Evolutionary conservation across 192 early-diverging fungal species (phyloP).

Genomic region (Gaertneriomyces sp.): DNA sequence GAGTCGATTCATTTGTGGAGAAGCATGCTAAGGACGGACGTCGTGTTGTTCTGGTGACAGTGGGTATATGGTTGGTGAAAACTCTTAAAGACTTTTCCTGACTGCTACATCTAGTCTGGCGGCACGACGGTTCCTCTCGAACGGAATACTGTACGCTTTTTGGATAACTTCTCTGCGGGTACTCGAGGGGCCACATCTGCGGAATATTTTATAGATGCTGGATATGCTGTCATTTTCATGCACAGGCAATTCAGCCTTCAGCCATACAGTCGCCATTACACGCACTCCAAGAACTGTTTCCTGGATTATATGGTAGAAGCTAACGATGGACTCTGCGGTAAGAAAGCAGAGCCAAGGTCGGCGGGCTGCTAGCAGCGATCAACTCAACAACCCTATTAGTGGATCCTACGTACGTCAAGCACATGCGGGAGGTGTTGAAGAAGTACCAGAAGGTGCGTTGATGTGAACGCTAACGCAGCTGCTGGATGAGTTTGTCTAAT

Average conservation of each 20-base stretch:
- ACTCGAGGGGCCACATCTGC: conserved; percentile 92
- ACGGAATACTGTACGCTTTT: conserved; percentile 93
- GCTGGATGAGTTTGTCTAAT: not conserved
- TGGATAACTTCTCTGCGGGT: conserved; percentile 98
- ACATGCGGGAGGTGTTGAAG: conserved; percentile 62
- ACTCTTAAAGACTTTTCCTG: conserved; percentile 1
- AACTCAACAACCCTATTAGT: conserved; percentile 8
- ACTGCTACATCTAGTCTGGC: conserved; percentile 50
- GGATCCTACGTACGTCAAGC: conserved; percentile 51
- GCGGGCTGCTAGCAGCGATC: not conserved
- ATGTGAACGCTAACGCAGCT: too few species aligned
- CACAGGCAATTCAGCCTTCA: conserved; percentile 89
- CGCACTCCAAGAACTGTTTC: conserved; percentile 71
- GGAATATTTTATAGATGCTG: conserved; percentile 81
- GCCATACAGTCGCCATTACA: conserved; percentile 89
- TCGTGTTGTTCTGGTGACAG: conserved; percentile 85
- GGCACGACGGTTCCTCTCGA: conserved; percentile 97
- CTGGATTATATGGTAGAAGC: conserved; percentile 76
- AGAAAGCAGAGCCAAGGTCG: not conserved
- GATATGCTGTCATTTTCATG: conserved; percentile 96
- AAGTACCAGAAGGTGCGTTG: conserved; percentile 60
- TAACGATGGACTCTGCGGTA: conserved; percentile 56
- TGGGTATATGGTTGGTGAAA: conserved; percentile 27
- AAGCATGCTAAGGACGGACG: conserved; percentile 35
- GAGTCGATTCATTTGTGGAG: conserved; percentile 44